Percentiles rank a stretch among this genome's conserved stretches.
These are phyloP conservation scores for Penicillium aurantiogriseum DNA, from an alignment of 2,329 filamentous ascomycete genomes.

Conservation along the genomic window DNA sequence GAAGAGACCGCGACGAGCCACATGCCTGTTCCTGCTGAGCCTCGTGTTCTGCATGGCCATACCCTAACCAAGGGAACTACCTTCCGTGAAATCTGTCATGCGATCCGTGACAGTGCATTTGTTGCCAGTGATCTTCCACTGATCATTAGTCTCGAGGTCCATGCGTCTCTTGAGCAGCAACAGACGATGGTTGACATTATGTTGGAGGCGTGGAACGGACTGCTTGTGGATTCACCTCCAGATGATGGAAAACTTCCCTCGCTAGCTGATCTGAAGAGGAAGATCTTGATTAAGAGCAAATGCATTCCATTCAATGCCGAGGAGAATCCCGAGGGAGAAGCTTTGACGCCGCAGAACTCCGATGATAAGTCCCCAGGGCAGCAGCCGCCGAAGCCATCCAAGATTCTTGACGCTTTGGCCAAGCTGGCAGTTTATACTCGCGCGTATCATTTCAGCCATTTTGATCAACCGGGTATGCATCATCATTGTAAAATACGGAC, in stretches of 20 bases:
- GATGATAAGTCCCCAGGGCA: slow-evolving; percentile 1
- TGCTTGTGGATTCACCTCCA: slow-evolving; percentile 65
- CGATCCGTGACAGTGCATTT: slow-evolving; percentile 78
- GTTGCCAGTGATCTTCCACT: slow-evolving; percentile 72
- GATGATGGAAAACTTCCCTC: slow-evolving; percentile 58
- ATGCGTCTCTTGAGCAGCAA: slow-evolving; percentile 79
- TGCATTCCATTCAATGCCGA: slow-evolving; percentile 52
- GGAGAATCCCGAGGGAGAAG: slow-evolving; percentile 22
- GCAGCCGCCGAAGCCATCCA: slow-evolving; percentile 45
- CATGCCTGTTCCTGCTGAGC: slow-evolving; percentile 55
- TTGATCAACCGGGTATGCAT: slow-evolving; percentile 62
- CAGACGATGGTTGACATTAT: slow-evolving; percentile 92
- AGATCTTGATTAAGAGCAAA: slow-evolving; percentile 83
- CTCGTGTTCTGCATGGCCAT: slow-evolving; percentile 80
- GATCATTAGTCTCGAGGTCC: slow-evolving; percentile 90
- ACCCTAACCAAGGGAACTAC: slow-evolving; percentile 82
- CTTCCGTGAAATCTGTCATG: slow-evolving; percentile 81
- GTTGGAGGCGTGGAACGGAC: slow-evolving; percentile 76
- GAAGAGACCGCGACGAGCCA: slow-evolving; percentile 5
- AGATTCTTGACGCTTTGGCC: slow-evolving; percentile 71
- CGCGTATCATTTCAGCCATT: slow-evolving; percentile 74
- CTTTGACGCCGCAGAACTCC: slow-evolving; percentile 4
- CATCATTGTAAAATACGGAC: background rate
- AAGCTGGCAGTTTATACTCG: slow-evolving; percentile 81
- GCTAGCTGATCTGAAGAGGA: slow-evolving; percentile 69